Percentiles rank a stretch among this genome's conserved stretches.
phyloP scores from a whole-genome alignment of 192 early-diverging fungal species.

The Dissophora globulifera region DNA sequence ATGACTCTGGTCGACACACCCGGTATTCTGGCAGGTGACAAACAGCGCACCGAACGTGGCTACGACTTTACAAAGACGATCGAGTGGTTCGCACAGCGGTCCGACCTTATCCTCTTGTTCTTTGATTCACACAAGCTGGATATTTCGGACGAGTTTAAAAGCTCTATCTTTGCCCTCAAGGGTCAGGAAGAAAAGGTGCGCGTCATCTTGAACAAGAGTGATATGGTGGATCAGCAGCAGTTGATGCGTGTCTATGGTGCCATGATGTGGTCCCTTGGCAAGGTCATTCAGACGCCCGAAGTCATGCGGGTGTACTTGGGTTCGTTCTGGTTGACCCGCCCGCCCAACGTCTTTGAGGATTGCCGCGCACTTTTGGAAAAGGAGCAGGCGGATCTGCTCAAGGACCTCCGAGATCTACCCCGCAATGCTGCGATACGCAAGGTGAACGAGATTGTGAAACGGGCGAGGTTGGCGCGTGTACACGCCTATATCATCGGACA shows the following conservation, averaged over 20 bases:
- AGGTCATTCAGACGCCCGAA: constrained; percentile 90
- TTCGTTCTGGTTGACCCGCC: constrained; percentile 83
- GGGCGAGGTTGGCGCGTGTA: constrained; percentile 79
- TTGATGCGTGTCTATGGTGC: constrained; percentile 93
- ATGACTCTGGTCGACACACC: constrained; percentile 92
- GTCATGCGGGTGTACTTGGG: constrained; percentile 86
- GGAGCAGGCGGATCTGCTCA: constrained; percentile 83
- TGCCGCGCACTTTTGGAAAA: constrained; percentile 73
- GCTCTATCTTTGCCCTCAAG: constrained; percentile 75
- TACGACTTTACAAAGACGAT: constrained; percentile 86
- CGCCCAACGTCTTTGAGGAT: constrained; percentile 74
- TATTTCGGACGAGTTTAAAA: constrained; percentile 91
- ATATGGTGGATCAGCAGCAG: constrained; percentile 87
- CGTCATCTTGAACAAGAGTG: constrained; percentile 89
- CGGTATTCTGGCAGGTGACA: constrained; percentile 88
- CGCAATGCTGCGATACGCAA: constrained; percentile 84
- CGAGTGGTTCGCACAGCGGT: constrained; percentile 89
- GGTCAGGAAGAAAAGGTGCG: constrained; percentile 91
- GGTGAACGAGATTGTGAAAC: constrained; percentile 93
- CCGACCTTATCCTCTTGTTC: constrained; percentile 84
- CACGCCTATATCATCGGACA: constrained; percentile 90
- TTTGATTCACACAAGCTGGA: constrained; percentile 94
- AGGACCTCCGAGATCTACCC: constrained; percentile 80
- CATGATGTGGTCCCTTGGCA: constrained; percentile 93
- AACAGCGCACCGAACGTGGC: constrained; percentile 81